A percentile compares a stretch with the other conserved stretches of the same genome.
Evolutionary conservation across 2,329 filamentous ascomycete species (phyloP).

Genomic region (Sclerotinia spermophila): DNA sequence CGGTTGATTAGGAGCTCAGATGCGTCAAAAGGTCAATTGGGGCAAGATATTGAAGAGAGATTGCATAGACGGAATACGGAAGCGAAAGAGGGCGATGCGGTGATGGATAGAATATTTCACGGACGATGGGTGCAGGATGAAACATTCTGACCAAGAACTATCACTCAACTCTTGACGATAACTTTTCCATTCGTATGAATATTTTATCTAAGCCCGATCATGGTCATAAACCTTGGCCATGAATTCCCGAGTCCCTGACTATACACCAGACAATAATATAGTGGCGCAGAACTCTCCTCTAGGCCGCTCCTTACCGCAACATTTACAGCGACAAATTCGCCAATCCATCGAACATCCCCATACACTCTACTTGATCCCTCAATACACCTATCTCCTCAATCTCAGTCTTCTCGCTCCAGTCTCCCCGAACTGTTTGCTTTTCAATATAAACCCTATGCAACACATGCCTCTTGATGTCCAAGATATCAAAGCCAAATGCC

Average conservation of each 20-base stretch:
- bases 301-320: background rate
- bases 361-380: background rate
- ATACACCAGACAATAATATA: background rate
- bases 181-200: background rate
- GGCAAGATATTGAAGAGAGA: no score
- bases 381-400: background rate
- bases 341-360: background rate
- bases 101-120: background rate
- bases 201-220: background rate
- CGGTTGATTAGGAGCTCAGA: no score
- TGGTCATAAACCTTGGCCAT: background rate
- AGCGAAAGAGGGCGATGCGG: no score
- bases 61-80: background rate
- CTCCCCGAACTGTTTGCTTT: background rate
- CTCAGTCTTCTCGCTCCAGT: background rate
- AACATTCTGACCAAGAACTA: background rate
- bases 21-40: background rate
- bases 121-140: background rate
- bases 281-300: no score
- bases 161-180: background rate
- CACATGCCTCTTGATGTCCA: background rate
- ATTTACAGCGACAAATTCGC: background rate
- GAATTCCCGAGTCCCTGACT: background rate
- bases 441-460: slow-evolving; percentile 1
- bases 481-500: slow-evolving; percentile 1